Percentiles rank a stretch among this genome's conserved stretches.
These are phyloP conservation scores for Immersiporthe knoxdaviesiana DNA, from an alignment of 2,329 filamentous ascomycete species.

Conservation along the genomic window DNA sequence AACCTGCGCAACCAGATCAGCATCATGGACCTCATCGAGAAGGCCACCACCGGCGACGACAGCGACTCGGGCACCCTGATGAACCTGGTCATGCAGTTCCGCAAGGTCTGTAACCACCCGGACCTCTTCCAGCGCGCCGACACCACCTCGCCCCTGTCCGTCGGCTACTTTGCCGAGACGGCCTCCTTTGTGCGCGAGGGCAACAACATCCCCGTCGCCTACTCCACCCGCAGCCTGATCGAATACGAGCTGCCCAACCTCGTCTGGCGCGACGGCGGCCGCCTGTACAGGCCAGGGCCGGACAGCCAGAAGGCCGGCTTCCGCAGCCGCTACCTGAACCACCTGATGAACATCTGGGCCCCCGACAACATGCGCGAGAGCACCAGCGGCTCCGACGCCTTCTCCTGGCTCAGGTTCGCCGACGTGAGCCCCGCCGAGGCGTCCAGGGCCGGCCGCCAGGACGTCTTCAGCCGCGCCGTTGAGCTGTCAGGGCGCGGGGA, in stretches of 20 bases:
- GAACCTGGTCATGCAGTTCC: slow-evolving; percentile 99
- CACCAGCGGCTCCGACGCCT: slow-evolving; percentile 63
- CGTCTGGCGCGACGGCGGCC: slow-evolving; percentile 79
- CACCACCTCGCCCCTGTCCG: slow-evolving; percentile 81
- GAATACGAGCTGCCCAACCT: slow-evolving; percentile 82
- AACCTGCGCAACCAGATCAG: slow-evolving; percentile 96
- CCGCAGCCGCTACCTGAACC: slow-evolving; percentile 72
- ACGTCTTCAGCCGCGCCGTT: slow-evolving; percentile 74
- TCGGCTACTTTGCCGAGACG: slow-evolving; percentile 89
- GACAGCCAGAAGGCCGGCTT: slow-evolving; percentile 80
- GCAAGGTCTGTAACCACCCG: slow-evolving; percentile 98
- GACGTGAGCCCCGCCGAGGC: slow-evolving; percentile 76
- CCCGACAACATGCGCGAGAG: slow-evolving; percentile 75
- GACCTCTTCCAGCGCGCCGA: slow-evolving; percentile 96
- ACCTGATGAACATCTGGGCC: slow-evolving; percentile 90
- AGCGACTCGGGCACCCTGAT: slow-evolving; percentile 94
- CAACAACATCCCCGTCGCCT: slow-evolving; percentile 74
- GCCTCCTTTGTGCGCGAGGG: slow-evolving; percentile 94
- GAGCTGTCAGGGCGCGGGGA: slow-evolving; percentile 59
- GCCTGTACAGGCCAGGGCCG: slow-evolving; percentile 72
- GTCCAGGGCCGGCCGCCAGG: slow-evolving; percentile 68
- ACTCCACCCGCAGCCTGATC: slow-evolving; percentile 85
- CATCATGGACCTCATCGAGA: slow-evolving; percentile 97
- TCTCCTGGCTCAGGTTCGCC: slow-evolving; percentile 89
- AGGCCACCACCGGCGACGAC: slow-evolving; percentile 91